phyloP scores from a whole-genome alignment of 2,329 filamentous ascomycete species.

The Stagonosporopsis chrysanthemi region DNA sequence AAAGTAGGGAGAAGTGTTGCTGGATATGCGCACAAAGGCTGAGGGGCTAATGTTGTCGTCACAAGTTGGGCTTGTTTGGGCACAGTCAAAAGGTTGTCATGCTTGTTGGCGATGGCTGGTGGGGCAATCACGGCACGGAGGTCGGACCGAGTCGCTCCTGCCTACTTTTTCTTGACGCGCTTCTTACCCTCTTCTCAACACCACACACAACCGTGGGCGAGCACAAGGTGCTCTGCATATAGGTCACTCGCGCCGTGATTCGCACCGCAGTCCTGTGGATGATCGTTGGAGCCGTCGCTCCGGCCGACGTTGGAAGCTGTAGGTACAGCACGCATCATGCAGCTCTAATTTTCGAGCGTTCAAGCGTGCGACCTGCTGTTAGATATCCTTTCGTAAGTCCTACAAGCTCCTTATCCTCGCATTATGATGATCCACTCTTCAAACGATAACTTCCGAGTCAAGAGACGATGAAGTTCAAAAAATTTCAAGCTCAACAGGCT shows the following conservation, averaged over 20 bases:
- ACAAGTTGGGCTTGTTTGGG: constrained; percentile 28
- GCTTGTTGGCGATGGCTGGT: constrained; percentile 37
- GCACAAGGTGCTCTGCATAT: no score
- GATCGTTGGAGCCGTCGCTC: no score
- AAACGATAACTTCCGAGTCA: constrained; percentile 48
- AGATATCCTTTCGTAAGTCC: constrained; percentile 11
- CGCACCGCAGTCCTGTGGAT: not conserved
- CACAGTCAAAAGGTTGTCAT: constrained; percentile 29
- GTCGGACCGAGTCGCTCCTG: constrained; percentile 30
- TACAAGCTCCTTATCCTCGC: not conserved
- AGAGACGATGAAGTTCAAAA: constrained; percentile 48
- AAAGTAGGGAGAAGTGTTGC: not conserved
- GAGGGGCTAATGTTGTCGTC: constrained; percentile 18
- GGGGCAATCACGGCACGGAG: constrained; percentile 31
- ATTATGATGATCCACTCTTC: constrained; percentile 44
- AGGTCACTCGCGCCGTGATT: no score
- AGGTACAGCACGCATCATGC: not conserved
- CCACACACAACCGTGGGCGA: not conserved
- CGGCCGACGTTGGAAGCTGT: not conserved
- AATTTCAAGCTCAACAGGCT: constrained; percentile 65
- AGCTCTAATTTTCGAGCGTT: not conserved
- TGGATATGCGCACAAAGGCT: constrained; percentile 19
- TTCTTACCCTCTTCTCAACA: not conserved
- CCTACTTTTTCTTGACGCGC: constrained; percentile 23
- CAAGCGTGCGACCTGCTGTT: constrained; percentile 1